Evolutionary conservation across 768 basidiomycete genomes (phyloP), one percentile per base, ranked within the genome.

Genomic region (Pholiota microspora): DNA sequence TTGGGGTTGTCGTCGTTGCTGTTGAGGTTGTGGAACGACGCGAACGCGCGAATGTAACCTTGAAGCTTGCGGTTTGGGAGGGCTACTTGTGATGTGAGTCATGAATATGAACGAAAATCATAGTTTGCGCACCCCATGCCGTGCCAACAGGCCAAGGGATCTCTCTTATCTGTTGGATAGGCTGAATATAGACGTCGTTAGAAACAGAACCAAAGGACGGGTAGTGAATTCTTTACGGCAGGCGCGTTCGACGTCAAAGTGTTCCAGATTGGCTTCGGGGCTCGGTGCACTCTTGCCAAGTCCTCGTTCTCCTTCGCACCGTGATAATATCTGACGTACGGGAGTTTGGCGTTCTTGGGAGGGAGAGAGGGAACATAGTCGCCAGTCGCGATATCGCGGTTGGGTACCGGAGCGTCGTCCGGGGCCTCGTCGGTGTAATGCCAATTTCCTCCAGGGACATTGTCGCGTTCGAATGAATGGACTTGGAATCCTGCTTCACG

Each of bases 1-100:
- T 70, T 62, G 0, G 69, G 66, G 50, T 71, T 77, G 7, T 65
- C 62, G 48, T 79, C 78, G 49, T 80, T 72, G 54, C 66, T 70
- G 60, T 77, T 77, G 18, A 78, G 54, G 15, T 71, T 69, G 28
- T 72, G 72, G 59, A 66, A 73, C 1, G 74, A 74, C 5, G 75
- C 73, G 51, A 76, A 80, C 1, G 71, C 64, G 16, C 73, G 73
- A 7, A 79, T 52, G 55, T 81, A 76, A 36, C 69, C 64, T 51
- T 66, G 62, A 29, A 75, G 29, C 44, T 69, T 64, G 4, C 64
- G 60, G 28, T 77, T 67, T 6, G 72, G 60, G 21, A 76, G 62
- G 34, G 66, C 76, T 74, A 60, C 21, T 3, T 9, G 23, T 12
- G 10, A 21, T n/a, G 21, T 13, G 46, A 46, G 10, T 40, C 10